Base-by-base conservation (phyloP, 2,329 filamentous ascomycete genomes). In the Stagonosporopsis vannaccii region DNA sequence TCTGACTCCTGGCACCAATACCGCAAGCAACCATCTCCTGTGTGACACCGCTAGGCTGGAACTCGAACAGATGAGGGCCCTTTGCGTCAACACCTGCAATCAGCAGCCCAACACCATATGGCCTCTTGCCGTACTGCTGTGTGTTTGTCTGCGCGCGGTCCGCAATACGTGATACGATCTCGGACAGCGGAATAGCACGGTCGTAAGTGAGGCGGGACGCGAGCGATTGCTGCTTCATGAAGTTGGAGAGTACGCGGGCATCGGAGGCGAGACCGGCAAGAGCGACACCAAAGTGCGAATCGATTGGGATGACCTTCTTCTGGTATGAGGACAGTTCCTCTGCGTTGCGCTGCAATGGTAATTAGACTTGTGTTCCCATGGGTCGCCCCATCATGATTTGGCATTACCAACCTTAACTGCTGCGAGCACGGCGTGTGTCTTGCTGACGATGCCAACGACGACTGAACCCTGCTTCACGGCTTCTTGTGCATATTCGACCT, bases 311-410 rank as follows among this genome's bases (percentile, higher is more conserved):
- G 76, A 99, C 88, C 84, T 99, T 99, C 86, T 97, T 97, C 82
- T 99, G 95, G 86, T 99, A 99, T 48, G 95, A 98, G 60, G 95
- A 99, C 57, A 99, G 90, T 81, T 99, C 95, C 86, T 99, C 95
- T 78, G 95, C 95, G 75, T 98, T 98, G 81, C 95, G 89, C 95
- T 98, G 72, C 7, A 28, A 57, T 45, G n/a, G 2, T 22, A 33
- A 30, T 56, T n/a, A 56, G 53, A 7, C 6, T n/a, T 42, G 43
- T 43, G 56, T 61, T 42, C 57, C 58, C 11, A 62, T 49, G 55
- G 44, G 33, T 54, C 50, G 33, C 13, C 23, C 20, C 30, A 32
- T 15, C 6, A n/a, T n/a, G 4, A 17, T 13, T n/a, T 5, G 13
- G 7, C 19, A 53, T 2, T 15, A 55, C 71, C 61, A 80, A 96